These are phyloP conservation scores for Alopecurus myosuroides DNA, from an alignment of 176 grass and related monocot genomes.

Conservation along the genomic window DNA sequence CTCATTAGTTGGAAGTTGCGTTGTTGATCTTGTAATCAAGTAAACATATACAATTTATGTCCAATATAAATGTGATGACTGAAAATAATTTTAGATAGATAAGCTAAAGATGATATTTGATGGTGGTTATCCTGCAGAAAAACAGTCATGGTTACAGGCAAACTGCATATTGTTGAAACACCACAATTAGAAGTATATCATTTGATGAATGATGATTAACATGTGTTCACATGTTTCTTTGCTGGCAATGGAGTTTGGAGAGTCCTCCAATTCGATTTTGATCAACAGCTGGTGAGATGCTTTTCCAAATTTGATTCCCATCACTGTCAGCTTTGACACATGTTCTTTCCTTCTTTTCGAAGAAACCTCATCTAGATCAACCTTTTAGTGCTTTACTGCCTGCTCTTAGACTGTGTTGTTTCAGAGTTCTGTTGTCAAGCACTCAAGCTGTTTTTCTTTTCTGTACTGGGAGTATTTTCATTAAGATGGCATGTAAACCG, in stretches of 20 bases:
- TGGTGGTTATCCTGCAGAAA: constrained; percentile 36
- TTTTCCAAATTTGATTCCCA: not conserved
- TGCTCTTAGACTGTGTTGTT: not conserved
- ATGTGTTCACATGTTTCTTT: not conserved
- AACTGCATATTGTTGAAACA: not conserved
- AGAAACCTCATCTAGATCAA: not conserved
- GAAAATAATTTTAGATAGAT: constrained; percentile 19
- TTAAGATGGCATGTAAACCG: not conserved
- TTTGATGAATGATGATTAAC: not conserved
- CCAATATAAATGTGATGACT: constrained; percentile 20
- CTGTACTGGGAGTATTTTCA: not conserved
- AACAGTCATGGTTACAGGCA: not conserved
- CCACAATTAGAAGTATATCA: not conserved
- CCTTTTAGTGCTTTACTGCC: not conserved
- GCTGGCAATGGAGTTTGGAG: not conserved
- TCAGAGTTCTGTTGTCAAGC: not conserved
- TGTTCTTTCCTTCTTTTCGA: not conserved
- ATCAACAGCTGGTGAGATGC: not conserved
- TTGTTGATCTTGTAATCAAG: constrained; percentile 47
- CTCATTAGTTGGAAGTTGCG: constrained; percentile 52
- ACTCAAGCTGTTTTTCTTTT: not conserved
- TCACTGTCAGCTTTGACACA: not conserved
- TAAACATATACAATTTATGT: constrained; percentile 39
- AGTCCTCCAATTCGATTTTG: not conserved
- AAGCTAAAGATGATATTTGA: constrained; percentile 12